Conservation (phyloP, 2,329 filamentous ascomycete genomes). For the Capronia coronata region DNA sequence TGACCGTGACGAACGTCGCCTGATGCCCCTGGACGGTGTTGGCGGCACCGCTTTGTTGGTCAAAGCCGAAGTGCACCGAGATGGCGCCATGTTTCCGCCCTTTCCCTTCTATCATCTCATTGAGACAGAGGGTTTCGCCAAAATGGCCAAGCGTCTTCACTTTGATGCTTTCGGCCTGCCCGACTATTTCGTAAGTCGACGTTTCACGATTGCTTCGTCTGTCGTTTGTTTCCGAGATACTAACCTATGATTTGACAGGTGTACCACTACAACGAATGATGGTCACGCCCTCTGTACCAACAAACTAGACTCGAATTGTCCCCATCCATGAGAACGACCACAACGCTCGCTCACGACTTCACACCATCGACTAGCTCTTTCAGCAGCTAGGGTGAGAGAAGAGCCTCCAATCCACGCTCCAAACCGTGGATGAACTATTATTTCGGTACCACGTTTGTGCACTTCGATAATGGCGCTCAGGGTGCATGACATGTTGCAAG, state of each 20-base stretch:
- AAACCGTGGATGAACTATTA: not conserved
- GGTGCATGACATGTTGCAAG: not conserved
- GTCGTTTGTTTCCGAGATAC: not conserved
- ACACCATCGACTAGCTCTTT: too few species aligned
- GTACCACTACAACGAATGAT: constrained; percentile 29
- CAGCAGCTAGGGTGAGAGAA: not conserved
- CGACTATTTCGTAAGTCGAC: constrained; percentile 76
- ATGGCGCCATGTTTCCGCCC: constrained; percentile 96
- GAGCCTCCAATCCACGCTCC: not conserved
- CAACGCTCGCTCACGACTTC: not conserved
- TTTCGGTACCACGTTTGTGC: not conserved
- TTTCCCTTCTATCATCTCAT: constrained; percentile 96
- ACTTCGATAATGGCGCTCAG: not conserved
- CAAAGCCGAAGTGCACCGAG: constrained; percentile 92
- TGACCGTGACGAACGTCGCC: constrained; percentile 51
- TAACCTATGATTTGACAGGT: constrained; percentile 17
- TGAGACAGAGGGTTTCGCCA: constrained; percentile 95
- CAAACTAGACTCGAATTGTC: not conserved
- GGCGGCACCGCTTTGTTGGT: constrained; percentile 88
- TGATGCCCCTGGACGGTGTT: constrained; percentile 81
- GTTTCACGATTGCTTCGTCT: constrained; percentile 11
- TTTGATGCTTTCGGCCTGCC: constrained; percentile 84
- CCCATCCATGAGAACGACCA: not conserved
- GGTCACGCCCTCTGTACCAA: constrained; percentile 2
- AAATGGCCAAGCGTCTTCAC: constrained; percentile 85